Base-by-base conservation (phyloP, 1,284 basidiomycete species). In the Ceratobasidium sp. region DNA sequence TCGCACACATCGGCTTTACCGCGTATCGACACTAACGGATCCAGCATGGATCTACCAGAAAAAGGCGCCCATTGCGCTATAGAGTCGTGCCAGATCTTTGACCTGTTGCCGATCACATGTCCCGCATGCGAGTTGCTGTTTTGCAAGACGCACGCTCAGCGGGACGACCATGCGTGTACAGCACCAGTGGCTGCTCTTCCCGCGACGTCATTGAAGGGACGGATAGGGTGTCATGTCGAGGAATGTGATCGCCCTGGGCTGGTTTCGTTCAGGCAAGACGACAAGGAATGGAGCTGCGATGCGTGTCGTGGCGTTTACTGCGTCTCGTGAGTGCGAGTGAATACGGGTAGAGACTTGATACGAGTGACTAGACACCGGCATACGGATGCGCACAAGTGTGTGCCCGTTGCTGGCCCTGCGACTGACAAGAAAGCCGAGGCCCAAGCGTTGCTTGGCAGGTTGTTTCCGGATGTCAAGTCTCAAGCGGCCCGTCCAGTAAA, bases 21-120 rank as follows among this genome's bases (percentile, higher is more conserved):
- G n/a, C n/a, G 33, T 36, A 36, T 36, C 33, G 33, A 36, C 11
- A 36, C 33, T 5, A 36, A 46, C 42, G 16, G 23, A 50, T 59
- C 33, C 33, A 36, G 33, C 42, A 77, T 78, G 75, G 79, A 81
- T 68, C 71, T 82, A 23, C 75, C 78, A 64, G 73, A 74, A 16
- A 80, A 87, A 71, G 87, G 87, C 59, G 78, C 82, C 30, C 83
- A 82, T 70, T 89, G 87, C 75, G 78, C 84, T 47, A 75, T 84
- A 47, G 57, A 77, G 21, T 77, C 79, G 30, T 87, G 86, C 78
- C 80, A 82, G 71, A 72, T 81, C 56, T 78, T 84, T 74, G 86
- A 88, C 78, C 85, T 88, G 73, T 80, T 89, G 0, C 87, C 87
- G n/a, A 85, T 87, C 70, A 76, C 76, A 59, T 89, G 87, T 75